phyloP scores from a whole-genome alignment of 2,329 filamentous ascomycete species.

The Colletotrichum limetticola region DNA sequence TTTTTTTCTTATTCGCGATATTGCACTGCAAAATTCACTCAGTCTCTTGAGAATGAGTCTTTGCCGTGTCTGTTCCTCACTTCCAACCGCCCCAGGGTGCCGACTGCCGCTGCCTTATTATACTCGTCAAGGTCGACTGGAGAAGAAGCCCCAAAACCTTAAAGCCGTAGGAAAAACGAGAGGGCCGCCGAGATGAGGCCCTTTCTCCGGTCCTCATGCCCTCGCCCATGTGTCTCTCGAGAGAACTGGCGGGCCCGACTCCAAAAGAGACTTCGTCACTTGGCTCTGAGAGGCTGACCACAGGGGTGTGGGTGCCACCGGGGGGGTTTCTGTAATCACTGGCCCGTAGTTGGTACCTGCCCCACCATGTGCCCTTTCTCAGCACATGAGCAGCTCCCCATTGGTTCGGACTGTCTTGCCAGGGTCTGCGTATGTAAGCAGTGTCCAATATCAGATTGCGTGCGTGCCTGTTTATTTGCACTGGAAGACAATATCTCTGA shows the following conservation, averaged over 20 bases:
- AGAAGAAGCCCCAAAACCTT: slow-evolving; percentile 1
- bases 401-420: neutral
- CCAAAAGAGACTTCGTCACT: neutral
- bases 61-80: neutral
- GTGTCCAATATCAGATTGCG: neutral
- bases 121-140: neutral
- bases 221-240: slow-evolving; percentile 4
- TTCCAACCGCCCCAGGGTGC: neutral
- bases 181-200: neutral
- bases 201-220: neutral
- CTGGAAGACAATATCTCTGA: too few species aligned
- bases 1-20: neutral
- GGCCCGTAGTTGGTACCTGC: slow-evolving; percentile 18
- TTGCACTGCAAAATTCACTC: slow-evolving; percentile 5
- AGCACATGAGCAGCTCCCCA: slow-evolving; percentile 2
- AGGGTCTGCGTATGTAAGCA: slow-evolving; percentile 21
- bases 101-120: neutral
- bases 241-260: neutral
- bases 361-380: slow-evolving; percentile 11
- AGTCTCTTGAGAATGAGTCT: neutral
- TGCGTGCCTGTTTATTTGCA: too few species aligned
- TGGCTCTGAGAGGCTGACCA: slow-evolving; percentile 22
- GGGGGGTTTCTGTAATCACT: slow-evolving; percentile 8
- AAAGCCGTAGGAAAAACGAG: neutral
- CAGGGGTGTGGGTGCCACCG: slow-evolving; percentile 4